These are phyloP conservation scores for Pistacia integerrima DNA, from an alignment of 345 rosid species.

Conservation along the genomic window DNA sequence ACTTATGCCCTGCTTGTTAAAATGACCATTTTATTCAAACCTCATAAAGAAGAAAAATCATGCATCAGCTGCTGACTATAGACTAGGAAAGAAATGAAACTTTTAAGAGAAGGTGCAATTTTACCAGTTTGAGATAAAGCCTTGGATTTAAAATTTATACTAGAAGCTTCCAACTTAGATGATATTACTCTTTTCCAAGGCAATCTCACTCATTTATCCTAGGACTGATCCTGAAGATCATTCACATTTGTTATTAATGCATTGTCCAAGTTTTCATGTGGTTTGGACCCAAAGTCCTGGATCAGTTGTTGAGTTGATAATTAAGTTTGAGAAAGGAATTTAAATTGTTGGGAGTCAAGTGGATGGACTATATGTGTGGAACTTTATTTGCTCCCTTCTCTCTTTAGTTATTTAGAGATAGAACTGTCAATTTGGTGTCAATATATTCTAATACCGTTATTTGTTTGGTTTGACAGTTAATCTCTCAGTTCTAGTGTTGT, in stretches of 20 bases:
- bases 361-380: not conserved
- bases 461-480: not conserved
- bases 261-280: too few relatives aligned
- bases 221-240: not conserved
- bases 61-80: not conserved
- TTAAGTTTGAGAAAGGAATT: not conserved
- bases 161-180: not conserved
- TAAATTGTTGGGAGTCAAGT: not conserved
- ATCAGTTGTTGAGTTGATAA: too few relatives aligned
- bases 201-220: not conserved
- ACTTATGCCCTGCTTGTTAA: not conserved
- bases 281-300: too few relatives aligned
- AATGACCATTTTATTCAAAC: not conserved
- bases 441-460: not conserved
- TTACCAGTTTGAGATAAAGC: not conserved
- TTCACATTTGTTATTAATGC: not conserved
- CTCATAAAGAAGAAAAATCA: not conserved
- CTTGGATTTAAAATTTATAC: too few relatives aligned
- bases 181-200: not conserved
- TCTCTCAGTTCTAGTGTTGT: not conserved
- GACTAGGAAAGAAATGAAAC: not conserved
- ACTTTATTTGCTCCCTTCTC: not conserved
- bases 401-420: not conserved
- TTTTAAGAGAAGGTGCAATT: not conserved
- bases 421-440: not conserved